Percentiles rank a stretch among this genome's conserved stretches.
Evolutionary conservation across 2,329 filamentous ascomycete genomes (phyloP).

Genomic region (Taxawa tesnikishii): DNA sequence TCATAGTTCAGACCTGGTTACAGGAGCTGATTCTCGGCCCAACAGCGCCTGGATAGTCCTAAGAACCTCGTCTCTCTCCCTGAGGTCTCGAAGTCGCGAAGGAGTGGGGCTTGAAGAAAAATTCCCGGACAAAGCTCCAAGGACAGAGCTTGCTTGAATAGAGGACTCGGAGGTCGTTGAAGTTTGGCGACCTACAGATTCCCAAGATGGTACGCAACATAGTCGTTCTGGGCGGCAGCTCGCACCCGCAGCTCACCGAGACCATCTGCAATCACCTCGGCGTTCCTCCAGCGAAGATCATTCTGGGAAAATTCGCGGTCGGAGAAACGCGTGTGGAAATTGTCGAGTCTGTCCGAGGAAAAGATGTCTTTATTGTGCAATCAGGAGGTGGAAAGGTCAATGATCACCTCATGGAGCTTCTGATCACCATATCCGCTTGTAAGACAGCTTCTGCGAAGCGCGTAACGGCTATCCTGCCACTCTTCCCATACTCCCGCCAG

Average conservation of each 20-base stretch:
- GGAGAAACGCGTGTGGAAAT: conserved; percentile 95
- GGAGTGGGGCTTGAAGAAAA: no score
- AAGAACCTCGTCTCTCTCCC: no score
- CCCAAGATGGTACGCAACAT: conserved; percentile 79
- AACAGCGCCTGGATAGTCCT: no score
- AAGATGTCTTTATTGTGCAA: conserved; percentile 98
- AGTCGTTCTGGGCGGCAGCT: conserved; percentile 84
- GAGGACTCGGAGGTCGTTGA: no score
- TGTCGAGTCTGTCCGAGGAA: conserved; percentile 88
- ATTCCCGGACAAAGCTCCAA: no score
- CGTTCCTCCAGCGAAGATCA: conserved; percentile 71
- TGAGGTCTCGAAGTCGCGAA: no score
- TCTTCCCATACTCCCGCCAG: conserved; percentile 95
- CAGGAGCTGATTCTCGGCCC: no score
- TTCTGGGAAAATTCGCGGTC: conserved; percentile 84
- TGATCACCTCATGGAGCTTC: conserved; percentile 89
- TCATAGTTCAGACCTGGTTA: no score
- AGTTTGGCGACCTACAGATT: no score
- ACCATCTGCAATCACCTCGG: conserved; percentile 81
- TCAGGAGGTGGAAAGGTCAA: conserved; percentile 88
- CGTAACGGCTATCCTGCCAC: conserved; percentile 84
- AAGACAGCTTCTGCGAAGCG: conserved; percentile 85
- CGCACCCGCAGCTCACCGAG: conserved; percentile 77
- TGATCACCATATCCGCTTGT: conserved; percentile 98
- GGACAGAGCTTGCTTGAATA: no score